Base-by-base conservation (phyloP, 345 rosid species). In the Acer yangbiense region DNA sequence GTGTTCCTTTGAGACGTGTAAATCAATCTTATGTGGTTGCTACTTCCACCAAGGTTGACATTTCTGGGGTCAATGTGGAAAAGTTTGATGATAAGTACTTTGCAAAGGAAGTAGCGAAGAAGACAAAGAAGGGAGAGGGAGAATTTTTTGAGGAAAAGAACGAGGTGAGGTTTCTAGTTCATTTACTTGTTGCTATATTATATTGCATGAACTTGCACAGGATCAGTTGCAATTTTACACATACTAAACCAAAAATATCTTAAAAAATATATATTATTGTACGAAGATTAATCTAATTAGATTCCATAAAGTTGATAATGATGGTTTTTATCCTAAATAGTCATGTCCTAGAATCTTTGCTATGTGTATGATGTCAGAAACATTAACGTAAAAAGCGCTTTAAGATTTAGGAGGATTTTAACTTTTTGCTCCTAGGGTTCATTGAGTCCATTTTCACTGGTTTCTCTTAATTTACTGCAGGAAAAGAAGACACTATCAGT, bases 101-200 rank as follows among this genome's bases (percentile, higher is more conserved):
- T 35, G 88, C 82, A 46, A 95, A 94, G 91, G 86, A 88, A 74
- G 87, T 77, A 0, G 94, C 87, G 77, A 91, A 92, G 90, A 95
- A 93, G 86, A 89, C 83, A 68, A 87, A 89, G 88, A 92, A 95
- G 80, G 82, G 85, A 2, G 96, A 92, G 75, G 92, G 90, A 18
- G 92, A 92, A 83, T 93, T 95, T 85, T 90, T 95, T 17, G 96
- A 93, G 82, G 90, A 86, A 1, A 96, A 95, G 50, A 90, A 86
- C 79, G 95, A 89, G 93, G 99, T 89, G 79, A 67, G 86, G 70
- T 75, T 23, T 60, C 3, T n/a, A 11, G 18, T 35, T 68, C 27
- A 68, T 20, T 57, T 43, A n/a, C 21, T 62, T 44, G 35, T 6
- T n/a, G 7, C 41, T 35, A 18, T 54, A 27, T 23, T 66, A 18